Conservation (phyloP, 495 filamentous ascomycete genomes). For the Talaromyces ruber region DNA sequence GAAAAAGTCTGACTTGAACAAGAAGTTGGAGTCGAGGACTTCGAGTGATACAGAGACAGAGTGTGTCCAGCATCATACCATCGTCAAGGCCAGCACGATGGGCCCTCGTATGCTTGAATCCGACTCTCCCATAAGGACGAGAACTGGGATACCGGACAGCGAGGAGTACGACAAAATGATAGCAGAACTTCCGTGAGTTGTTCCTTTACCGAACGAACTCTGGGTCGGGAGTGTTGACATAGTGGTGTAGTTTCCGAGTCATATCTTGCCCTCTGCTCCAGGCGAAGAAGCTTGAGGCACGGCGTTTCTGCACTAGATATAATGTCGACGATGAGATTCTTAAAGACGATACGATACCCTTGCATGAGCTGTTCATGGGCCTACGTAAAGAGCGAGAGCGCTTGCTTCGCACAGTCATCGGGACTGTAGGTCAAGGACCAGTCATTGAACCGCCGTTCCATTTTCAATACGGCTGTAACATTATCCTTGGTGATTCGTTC, state of each 20-base stretch:
- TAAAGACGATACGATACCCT: not conserved
- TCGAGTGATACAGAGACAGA: not conserved
- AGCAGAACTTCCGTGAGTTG: not conserved
- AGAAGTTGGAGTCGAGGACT: not conserved
- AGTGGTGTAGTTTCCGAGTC: not conserved
- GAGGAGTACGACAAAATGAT: slow-evolving; percentile 5
- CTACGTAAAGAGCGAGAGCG: not conserved
- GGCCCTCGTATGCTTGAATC: not conserved
- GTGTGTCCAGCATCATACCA: not conserved
- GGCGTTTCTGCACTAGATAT: slow-evolving; percentile 3
- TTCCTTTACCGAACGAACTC: not conserved
- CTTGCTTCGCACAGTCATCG: slow-evolving; percentile 2
- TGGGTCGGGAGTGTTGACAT: not conserved
- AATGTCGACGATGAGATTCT: slow-evolving; percentile 5
- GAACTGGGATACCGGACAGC: not conserved
- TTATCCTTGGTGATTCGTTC: slow-evolving; percentile 28
- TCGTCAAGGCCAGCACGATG: not conserved
- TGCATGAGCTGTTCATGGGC: not conserved
- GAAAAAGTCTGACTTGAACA: not conserved
- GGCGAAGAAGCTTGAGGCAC: slow-evolving; percentile 2
- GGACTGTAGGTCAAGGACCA: not conserved
- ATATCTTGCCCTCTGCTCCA: not conserved
- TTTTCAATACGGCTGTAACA: slow-evolving; percentile 39
- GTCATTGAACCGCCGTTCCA: slow-evolving; percentile 27
- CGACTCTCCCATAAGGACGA: not conserved